Evolutionary conservation across 192 early-diverging fungal species (phyloP).

Genomic region (Phlyctochytrium planicorne): DNA sequence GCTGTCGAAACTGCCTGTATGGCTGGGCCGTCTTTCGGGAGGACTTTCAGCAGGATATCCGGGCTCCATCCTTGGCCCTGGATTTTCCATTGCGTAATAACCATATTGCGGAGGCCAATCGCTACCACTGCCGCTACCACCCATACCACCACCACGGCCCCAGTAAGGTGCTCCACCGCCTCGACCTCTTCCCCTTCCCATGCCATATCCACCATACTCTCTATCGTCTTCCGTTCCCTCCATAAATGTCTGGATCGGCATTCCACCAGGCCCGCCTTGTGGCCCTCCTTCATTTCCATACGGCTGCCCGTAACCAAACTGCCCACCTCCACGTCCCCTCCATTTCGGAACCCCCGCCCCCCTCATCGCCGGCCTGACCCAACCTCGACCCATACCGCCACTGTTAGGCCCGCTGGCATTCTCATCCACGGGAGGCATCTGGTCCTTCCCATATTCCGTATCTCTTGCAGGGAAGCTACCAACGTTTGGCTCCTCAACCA

Average conservation of each 20-base stretch:
- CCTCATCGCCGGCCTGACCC: background rate
- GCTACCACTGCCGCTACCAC: slow-evolving; percentile 10
- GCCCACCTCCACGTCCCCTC: background rate
- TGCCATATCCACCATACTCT: background rate
- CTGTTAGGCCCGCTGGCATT: background rate
- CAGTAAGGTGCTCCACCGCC: background rate
- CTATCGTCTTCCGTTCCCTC: background rate
- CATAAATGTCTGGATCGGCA: background rate
- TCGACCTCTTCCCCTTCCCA: background rate
- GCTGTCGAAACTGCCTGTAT: background rate
- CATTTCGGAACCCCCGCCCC: background rate
- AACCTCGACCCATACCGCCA: background rate
- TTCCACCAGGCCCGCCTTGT: background rate
- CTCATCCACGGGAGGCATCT: background rate
- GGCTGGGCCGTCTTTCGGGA: background rate
- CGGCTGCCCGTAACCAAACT: too few species aligned
- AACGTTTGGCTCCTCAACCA: slow-evolving; percentile 56
- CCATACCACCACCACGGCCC: slow-evolving; percentile 1
- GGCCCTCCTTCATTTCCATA: background rate
- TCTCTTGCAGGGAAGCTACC: background rate
- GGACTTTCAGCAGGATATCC: background rate
- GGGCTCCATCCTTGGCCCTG: background rate
- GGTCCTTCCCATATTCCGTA: background rate
- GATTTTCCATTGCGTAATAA: too few species aligned
- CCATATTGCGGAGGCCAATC: slow-evolving; percentile 7